Evolutionary conservation across 441 rosid genomes (phyloP).

Genomic region (Gossypium lobatum): DNA sequence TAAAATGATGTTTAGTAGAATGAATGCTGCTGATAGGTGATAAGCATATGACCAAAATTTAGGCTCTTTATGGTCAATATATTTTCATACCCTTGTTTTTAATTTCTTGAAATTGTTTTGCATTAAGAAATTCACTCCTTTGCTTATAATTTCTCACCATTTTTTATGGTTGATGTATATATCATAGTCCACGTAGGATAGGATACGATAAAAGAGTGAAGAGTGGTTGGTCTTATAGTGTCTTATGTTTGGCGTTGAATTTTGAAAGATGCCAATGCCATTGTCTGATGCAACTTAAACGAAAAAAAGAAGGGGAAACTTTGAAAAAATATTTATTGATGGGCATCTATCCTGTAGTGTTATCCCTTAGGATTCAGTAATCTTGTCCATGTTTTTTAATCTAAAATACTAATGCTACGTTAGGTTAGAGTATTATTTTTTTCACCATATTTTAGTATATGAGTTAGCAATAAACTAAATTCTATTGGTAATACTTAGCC

Average conservation of each 20-base stretch:
- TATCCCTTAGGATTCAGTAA: background rate
- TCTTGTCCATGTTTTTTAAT: background rate
- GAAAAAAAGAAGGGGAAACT: background rate
- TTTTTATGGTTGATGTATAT: background rate
- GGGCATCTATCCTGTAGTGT: background rate
- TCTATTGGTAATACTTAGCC: too few species aligned
- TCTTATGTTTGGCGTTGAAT: background rate
- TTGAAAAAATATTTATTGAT: background rate
- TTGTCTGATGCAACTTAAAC: background rate
- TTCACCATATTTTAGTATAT: too few species aligned
- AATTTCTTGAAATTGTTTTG: constrained; percentile 7
- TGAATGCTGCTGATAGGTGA: background rate
- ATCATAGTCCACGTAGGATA: background rate
- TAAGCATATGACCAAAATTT: background rate
- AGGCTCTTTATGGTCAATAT: background rate
- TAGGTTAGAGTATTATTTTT: too few species aligned
- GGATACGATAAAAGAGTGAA: background rate
- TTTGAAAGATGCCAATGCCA: background rate
- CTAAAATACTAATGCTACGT: background rate
- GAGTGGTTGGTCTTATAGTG: background rate
- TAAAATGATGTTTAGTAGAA: background rate
- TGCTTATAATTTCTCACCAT: background rate
- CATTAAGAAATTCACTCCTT: background rate
- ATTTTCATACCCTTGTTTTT: background rate
- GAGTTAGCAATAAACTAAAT: too few species aligned